A percentile compares a stretch with the other conserved stretches of the same genome.
phyloP scores from a whole-genome alignment of 2,329 filamentous ascomycete species.

The Monosporascus cannonballus region DNA sequence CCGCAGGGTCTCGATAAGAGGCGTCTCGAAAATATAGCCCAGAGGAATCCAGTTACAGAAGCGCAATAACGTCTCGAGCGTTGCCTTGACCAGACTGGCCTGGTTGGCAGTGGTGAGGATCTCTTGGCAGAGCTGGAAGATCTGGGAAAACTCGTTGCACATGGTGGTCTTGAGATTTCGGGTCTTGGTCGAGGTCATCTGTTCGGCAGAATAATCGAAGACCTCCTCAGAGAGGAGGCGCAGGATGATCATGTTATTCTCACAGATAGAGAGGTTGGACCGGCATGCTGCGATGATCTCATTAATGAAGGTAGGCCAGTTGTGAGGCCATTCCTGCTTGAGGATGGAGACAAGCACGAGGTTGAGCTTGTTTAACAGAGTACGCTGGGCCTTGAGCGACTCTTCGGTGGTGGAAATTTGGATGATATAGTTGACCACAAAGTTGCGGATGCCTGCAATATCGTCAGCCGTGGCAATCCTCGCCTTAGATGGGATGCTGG shows the following conservation, averaged over 20 bases:
- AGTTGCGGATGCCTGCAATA: slow-evolving; percentile 84
- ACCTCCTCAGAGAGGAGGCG: slow-evolving; percentile 94
- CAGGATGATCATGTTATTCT: slow-evolving; percentile 99
- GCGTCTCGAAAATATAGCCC: slow-evolving; percentile 97
- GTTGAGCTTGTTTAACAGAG: slow-evolving; percentile 96
- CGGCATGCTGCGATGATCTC: slow-evolving; percentile 97
- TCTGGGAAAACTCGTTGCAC: slow-evolving; percentile 97
- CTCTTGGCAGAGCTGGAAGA: slow-evolving; percentile 96
- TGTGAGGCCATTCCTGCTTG: slow-evolving; percentile 99
- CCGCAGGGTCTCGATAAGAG: slow-evolving; percentile 88
- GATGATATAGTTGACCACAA: slow-evolving; percentile 98
- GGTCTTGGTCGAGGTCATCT: slow-evolving; percentile 98
- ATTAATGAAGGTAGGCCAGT: slow-evolving; percentile 99
- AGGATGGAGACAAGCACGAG: slow-evolving; percentile 94
- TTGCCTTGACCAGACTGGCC: slow-evolving; percentile 88
- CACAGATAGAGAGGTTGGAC: slow-evolving; percentile 92
- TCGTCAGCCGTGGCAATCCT: slow-evolving; percentile 8
- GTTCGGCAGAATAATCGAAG: slow-evolving; percentile 96
- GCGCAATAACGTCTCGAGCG: slow-evolving; percentile 86
- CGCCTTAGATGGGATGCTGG: background rate
- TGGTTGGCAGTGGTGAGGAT: slow-evolving; percentile 87
- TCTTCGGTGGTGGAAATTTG: slow-evolving; percentile 88
- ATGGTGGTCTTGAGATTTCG: slow-evolving; percentile 96
- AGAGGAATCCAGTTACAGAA: slow-evolving; percentile 99
- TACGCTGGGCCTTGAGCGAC: slow-evolving; percentile 74